A percentile compares a stretch with the other conserved stretches of the same genome.
These are phyloP conservation scores for Ascochyta clinopodiicola DNA, from an alignment of 2,329 filamentous ascomycete species.

Conservation along the genomic window DNA sequence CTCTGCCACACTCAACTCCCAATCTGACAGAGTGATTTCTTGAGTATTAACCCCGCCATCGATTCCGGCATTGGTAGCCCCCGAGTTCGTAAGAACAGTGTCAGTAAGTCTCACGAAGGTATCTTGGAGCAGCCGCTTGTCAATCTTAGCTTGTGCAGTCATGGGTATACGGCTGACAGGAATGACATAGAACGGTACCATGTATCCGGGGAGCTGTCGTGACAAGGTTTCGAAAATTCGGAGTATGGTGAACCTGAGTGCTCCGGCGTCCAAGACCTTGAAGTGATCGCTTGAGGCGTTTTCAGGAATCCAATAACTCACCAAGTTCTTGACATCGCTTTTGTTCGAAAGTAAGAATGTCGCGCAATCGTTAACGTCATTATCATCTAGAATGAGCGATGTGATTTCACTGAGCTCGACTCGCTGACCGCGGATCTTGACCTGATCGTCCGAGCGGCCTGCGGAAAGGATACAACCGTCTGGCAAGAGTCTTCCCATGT, in stretches of 20 bases:
- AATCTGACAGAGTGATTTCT: neutral
- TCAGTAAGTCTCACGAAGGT: slow-evolving; percentile 57
- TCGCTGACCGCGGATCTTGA: slow-evolving; percentile 81
- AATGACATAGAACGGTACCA: slow-evolving; percentile 78
- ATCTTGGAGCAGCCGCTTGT: slow-evolving; percentile 62
- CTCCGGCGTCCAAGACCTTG: slow-evolving; percentile 48
- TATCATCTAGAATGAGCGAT: slow-evolving; percentile 62
- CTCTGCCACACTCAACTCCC: slow-evolving; percentile 64
- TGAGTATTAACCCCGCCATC: neutral
- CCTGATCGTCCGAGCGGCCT: slow-evolving; percentile 77
- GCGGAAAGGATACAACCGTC: slow-evolving; percentile 77
- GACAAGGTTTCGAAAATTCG: slow-evolving; percentile 63
- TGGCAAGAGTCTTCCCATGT: slow-evolving; percentile 78
- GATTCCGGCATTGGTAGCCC: slow-evolving; percentile 45
- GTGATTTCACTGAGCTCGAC: slow-evolving; percentile 82
- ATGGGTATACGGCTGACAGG: slow-evolving; percentile 73
- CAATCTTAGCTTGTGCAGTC: slow-evolving; percentile 77
- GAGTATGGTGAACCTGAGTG: slow-evolving; percentile 30
- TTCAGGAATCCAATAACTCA: slow-evolving; percentile 71
- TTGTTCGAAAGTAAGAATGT: slow-evolving; percentile 63
- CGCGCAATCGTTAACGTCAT: slow-evolving; percentile 65
- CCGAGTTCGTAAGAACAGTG: slow-evolving; percentile 54
- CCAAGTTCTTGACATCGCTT: slow-evolving; percentile 60
- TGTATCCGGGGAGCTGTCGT: slow-evolving; percentile 71
- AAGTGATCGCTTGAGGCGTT: slow-evolving; percentile 37